A percentile compares a stretch with the other conserved stretches of the same genome.
phyloP scores from a whole-genome alignment of 495 filamentous ascomycete genomes.

The Hypoxylon intermedium region DNA sequence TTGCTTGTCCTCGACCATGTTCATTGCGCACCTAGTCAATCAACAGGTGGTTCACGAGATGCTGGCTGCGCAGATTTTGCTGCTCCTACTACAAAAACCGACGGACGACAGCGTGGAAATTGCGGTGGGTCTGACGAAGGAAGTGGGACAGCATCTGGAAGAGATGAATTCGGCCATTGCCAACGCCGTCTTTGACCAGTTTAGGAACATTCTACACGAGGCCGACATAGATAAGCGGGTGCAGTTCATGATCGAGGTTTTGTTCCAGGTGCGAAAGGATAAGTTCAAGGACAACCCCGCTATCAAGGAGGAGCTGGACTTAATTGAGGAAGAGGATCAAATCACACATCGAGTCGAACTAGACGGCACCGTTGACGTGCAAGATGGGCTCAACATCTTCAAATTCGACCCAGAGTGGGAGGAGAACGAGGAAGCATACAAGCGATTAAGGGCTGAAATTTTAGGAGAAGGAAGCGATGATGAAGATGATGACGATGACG shows the following conservation, averaged over 20 bases:
- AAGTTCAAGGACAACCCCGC: slow-evolving; percentile 93
- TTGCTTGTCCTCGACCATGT: slow-evolving; percentile 86
- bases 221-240: slow-evolving; percentile 94
- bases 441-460: slow-evolving; percentile 88
- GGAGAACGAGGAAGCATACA: slow-evolving; percentile 88
- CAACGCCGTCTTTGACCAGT: slow-evolving; percentile 91
- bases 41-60: slow-evolving; percentile 95
- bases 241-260: slow-evolving; percentile 98
- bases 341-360: slow-evolving; percentile 85
- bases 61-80: slow-evolving; percentile 85
- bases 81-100: slow-evolving; percentile 88
- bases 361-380: slow-evolving; percentile 79
- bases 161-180: slow-evolving; percentile 89
- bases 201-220: slow-evolving; percentile 92
- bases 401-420: slow-evolving; percentile 91
- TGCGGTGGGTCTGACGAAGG: slow-evolving; percentile 86
- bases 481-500: slow-evolving; percentile 72
- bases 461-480: slow-evolving; percentile 87
- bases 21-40: slow-evolving; percentile 94
- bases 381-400: slow-evolving; percentile 92
- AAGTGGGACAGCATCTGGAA: slow-evolving; percentile 91
- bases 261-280: slow-evolving; percentile 96
- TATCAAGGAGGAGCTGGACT: slow-evolving; percentile 89
- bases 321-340: slow-evolving; percentile 97
- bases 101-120: slow-evolving; percentile 99